These are phyloP conservation scores for Zea mays DNA, from an alignment of 176 grass and related monocot species.

Conservation along the genomic window Zm-B73-REFERENCE-NAM-5.0 NC_050105.1:104713501-104714000, in stretches of 20 bases:
- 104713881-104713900: background rate
- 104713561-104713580: slow-evolving; percentile 96
- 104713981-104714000: background rate
- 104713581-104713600: slow-evolving; percentile 84
- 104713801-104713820: background rate
- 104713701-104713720: slow-evolving; percentile 27
- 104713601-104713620: slow-evolving; percentile 97
- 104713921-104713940: slow-evolving; percentile 18
- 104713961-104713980: background rate
- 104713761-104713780: slow-evolving; percentile 1
- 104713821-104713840: background rate
- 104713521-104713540: slow-evolving; percentile 69
- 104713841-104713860: slow-evolving; percentile 7
- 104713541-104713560: slow-evolving; percentile 87
- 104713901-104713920: slow-evolving; percentile 19
- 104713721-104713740: slow-evolving; percentile 1
- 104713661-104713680: background rate
- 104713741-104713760: background rate
- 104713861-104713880: background rate
- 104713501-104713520: slow-evolving; percentile 88
- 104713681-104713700: slow-evolving; percentile 18
- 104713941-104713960: background rate
- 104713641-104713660: background rate
- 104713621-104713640: background rate
- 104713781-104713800: background rate